Base-by-base conservation (phyloP, 2,329 filamentous ascomycete species). In the Lasiodiplodia citricola region DNA sequence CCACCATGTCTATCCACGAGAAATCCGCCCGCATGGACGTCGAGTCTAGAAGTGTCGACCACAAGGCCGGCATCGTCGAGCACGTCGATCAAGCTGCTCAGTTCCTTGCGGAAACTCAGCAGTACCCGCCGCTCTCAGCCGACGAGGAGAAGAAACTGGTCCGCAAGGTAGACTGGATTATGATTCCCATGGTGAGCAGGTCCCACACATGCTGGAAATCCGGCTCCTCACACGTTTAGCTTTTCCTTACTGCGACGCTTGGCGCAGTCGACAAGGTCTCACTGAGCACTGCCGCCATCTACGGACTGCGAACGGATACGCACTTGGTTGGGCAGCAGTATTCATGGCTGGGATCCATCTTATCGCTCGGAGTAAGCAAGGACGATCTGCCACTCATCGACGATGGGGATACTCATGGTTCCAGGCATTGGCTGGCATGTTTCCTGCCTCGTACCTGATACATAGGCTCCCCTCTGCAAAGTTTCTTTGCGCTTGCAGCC, bases 321-420 rank as follows among this genome's bases (percentile, higher is more conserved):
- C 72, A 84, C 38, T 80, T 87, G 11, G 76, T 80, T n/a, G 83
- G 81, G 16, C 75, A 81, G 37, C 79, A 87, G 67, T 81, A 84
- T 75, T 89, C 87, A 1, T 90, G 87, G 87, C 83, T 90, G 0
- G 86, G 87, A 0, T 88, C 86, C 1, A 85, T 90, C 63, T 79
- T 90, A 11, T 90, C 87, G 71, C 44, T 65, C 7, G 57, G 60
- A n/a, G 63, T 66, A 56, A 56, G 63, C 18, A 44, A 16, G 2
- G 4, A 21, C 14, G 7, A 8, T 8, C 11, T 16, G 16, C 3
- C 1, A 41, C 28, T 4, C 3, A 8, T 47, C 18, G 13, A 31
- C 13, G 18, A 13, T 11, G 14, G 2, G 23, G 18, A 23, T 14
- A 14, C n/a, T 66, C 38, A 66, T 18, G 5, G 7, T 16, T 6